Evolutionary conservation across 163 green algal genomes (phyloP).

Genomic region (Trebouxia gelatinosa): DNA sequence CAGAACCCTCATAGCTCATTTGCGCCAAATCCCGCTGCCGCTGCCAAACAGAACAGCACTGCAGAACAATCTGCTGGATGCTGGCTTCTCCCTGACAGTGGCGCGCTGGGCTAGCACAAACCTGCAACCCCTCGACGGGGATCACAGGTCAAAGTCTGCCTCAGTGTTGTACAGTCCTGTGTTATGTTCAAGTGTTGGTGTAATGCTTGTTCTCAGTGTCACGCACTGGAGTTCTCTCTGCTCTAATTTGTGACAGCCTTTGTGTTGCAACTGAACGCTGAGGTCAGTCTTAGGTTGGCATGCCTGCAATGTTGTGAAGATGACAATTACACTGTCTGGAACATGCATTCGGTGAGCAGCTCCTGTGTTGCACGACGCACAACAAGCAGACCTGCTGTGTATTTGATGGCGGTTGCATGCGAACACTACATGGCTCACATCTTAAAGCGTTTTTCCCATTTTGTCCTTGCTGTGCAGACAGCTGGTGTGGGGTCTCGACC

Average conservation of each 20-base stretch:
- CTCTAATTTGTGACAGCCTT: not conserved
- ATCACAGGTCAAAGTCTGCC: constrained; percentile 11
- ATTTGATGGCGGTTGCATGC: not conserved
- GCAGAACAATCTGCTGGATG: constrained; percentile 55
- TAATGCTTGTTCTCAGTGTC: not conserved
- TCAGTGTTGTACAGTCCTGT: not conserved
- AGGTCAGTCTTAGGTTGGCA: not conserved
- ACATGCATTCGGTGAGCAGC: not conserved
- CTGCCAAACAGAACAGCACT: constrained; percentile 64
- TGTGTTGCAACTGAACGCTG: not conserved
- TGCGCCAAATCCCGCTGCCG: constrained; percentile 67
- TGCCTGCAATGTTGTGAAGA: not conserved
- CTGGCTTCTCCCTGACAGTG: constrained; percentile 67
- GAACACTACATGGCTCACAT: not conserved
- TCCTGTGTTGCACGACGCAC: not conserved
- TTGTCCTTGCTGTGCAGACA: constrained; percentile 30
- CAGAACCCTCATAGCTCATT: constrained; percentile 69
- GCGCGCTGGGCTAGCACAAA: constrained; percentile 83
- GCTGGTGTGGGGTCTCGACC: constrained; percentile 81
- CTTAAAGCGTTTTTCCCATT: constrained; percentile 4
- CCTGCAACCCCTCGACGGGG: constrained; percentile 52
- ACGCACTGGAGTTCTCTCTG: not conserved
- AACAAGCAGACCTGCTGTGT: not conserved
- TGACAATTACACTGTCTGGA: not conserved
- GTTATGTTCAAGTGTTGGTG: not conserved